Evolutionary conservation across 345 rosid species (phyloP).

Genomic region (Pseudoturritis turrita): DNA sequence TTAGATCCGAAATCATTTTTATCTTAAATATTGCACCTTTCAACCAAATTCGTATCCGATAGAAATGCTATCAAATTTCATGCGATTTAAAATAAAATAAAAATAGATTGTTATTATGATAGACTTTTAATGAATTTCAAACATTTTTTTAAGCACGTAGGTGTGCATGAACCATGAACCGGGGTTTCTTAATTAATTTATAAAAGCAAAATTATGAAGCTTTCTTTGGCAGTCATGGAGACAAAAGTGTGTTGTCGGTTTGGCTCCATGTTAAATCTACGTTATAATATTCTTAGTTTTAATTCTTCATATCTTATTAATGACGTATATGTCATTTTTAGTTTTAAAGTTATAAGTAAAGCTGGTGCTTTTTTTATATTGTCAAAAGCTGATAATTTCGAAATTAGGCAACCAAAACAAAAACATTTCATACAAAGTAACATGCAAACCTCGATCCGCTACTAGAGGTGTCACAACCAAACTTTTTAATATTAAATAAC

Average conservation of each 20-base stretch:
- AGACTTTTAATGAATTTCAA: too few species aligned
- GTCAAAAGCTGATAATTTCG: constrained; percentile 34
- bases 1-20: too few species aligned
- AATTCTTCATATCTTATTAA: constrained; percentile 21
- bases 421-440: constrained; percentile 35
- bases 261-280: constrained; percentile 29
- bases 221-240: constrained; percentile 32
- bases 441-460: constrained; percentile 38
- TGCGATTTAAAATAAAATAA: too few species aligned
- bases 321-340: constrained; percentile 32
- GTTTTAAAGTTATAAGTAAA: constrained; percentile 24
- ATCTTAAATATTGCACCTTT: too few species aligned
- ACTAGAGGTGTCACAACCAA: constrained; percentile 21
- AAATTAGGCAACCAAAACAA: constrained; percentile 31
- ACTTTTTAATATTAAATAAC: neutral
- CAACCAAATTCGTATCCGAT: too few species aligned
- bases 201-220: constrained; percentile 13
- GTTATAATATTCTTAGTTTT: constrained; percentile 17
- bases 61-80: too few species aligned
- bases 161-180: constrained; percentile 32
- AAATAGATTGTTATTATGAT: too few species aligned
- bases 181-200: neutral
- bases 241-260: constrained; percentile 38
- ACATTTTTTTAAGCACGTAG: constrained; percentile 10
- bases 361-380: constrained; percentile 18